These are phyloP conservation scores for Eucalyptus grandis DNA, from an alignment of 345 rosid genomes.

Conservation along the genomic window DNA sequence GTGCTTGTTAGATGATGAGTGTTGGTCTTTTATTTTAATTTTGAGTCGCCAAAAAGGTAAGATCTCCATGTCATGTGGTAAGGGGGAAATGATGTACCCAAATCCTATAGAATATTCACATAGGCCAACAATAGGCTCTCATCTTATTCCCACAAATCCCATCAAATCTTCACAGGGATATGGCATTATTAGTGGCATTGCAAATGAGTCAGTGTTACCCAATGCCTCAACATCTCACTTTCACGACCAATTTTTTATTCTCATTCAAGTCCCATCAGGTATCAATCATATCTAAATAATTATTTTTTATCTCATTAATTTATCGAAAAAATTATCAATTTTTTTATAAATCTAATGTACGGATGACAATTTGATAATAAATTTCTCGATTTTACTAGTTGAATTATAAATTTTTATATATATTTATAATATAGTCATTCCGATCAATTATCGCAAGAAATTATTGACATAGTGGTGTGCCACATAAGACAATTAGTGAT, in stretches of 20 bases:
- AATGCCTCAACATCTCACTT: background rate
- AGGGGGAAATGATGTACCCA: background rate
- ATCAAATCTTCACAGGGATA: background rate
- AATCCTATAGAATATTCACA: background rate
- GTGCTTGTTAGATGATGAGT: background rate
- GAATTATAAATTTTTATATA: rapidly evolving
- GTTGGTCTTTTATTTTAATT: background rate
- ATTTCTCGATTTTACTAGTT: background rate
- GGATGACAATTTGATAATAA: rapidly evolving
- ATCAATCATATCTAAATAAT: background rate
- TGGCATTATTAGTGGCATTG: background rate
- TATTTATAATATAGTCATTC: background rate
- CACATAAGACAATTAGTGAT: background rate
- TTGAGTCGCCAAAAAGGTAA: background rate
- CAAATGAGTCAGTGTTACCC: background rate
- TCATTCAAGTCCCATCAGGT: background rate
- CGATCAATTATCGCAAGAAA: rapidly evolving
- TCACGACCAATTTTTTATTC: background rate
- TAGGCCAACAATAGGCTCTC: background rate
- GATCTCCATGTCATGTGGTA: background rate
- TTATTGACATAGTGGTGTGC: rapidly evolving
- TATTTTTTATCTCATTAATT: background rate
- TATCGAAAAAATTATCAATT: background rate
- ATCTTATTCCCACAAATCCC: background rate
- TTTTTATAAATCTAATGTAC: rapidly evolving